Conservation (phyloP, 305 asterid genomes). For the Rubia occidens region DNA sequence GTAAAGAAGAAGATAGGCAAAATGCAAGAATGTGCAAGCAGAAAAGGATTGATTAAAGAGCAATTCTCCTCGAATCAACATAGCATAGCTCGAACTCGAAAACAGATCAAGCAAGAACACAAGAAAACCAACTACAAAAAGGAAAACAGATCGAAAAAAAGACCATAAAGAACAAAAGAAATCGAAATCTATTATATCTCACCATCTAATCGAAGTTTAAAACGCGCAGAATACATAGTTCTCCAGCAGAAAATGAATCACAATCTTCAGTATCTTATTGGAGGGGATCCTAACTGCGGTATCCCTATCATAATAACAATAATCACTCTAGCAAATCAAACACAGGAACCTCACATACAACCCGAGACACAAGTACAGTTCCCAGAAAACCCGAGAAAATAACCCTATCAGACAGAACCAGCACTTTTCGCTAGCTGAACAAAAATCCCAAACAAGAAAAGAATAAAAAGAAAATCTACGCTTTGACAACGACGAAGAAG, state of each 20-base stretch:
- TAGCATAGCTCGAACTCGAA: too few relatives aligned
- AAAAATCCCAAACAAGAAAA: slow-evolving; percentile 23
- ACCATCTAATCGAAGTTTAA: slow-evolving; percentile 16
- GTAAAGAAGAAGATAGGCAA: neutral
- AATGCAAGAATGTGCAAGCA: too few relatives aligned
- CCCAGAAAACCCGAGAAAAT: slow-evolving; percentile 25
- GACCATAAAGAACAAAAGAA: slow-evolving; percentile 1
- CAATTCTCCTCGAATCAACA: too few relatives aligned
- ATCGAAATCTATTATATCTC: slow-evolving; percentile 1
- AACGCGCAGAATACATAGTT: slow-evolving; percentile 26
- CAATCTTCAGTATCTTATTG: slow-evolving; percentile 35
- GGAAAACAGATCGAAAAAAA: neutral
- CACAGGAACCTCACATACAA: slow-evolving; percentile 45
- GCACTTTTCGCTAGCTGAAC: slow-evolving; percentile 26
- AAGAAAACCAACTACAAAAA: neutral
- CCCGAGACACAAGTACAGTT: slow-evolving; percentile 32
- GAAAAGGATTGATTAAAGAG: too few relatives aligned
- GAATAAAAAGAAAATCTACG: slow-evolving; percentile 39
- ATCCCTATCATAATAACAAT: slow-evolving; percentile 46
- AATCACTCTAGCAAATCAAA: slow-evolving; percentile 48
- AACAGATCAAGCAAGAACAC: too few relatives aligned
- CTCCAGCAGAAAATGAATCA: slow-evolving; percentile 27
- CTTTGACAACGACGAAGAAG: slow-evolving; percentile 17
- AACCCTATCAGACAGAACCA: slow-evolving; percentile 23
- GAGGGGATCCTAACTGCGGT: slow-evolving; percentile 37